Percentiles rank a stretch among this genome's conserved stretches.
Evolutionary conservation across 331 rosid species (phyloP).

Genomic region (Rhamnella rubrinervis): DNA sequence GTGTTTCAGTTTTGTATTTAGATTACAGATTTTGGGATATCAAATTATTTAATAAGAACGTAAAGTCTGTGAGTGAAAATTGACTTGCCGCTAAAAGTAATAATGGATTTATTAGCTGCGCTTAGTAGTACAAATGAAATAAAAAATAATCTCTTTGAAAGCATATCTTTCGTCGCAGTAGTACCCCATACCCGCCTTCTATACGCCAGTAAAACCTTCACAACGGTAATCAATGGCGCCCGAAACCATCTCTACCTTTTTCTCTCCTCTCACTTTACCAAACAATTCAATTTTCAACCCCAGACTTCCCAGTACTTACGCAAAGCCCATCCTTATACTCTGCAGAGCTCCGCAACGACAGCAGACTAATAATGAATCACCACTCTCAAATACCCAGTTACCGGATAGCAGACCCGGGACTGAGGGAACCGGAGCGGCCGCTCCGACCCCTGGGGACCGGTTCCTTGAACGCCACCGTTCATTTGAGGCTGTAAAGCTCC

Average conservation of each 20-base stretch:
- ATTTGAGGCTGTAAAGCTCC: constrained; percentile 59
- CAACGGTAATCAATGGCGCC: constrained; percentile 57
- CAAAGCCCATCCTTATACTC: constrained; percentile 31
- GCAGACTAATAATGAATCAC: constrained; percentile 17
- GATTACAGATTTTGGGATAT: too few species aligned
- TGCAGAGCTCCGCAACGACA: constrained; percentile 36
- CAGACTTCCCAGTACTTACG: constrained; percentile 23
- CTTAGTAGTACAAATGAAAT: too few species aligned
- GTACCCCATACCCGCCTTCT: background rate
- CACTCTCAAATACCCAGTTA: constrained; percentile 25
- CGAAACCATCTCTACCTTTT: constrained; percentile 55
- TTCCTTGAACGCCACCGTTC: constrained; percentile 66
- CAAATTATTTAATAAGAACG: too few species aligned
- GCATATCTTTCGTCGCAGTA: background rate
- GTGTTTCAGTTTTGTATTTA: background rate
- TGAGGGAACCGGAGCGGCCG: constrained; percentile 77
- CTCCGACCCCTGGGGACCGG: constrained; percentile 80
- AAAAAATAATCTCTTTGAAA: too few species aligned
- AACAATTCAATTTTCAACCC: constrained; percentile 26
- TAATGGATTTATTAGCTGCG: too few species aligned
- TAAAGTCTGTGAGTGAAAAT: too few species aligned
- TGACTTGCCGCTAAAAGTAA: too few species aligned
- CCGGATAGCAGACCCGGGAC: constrained; percentile 24
- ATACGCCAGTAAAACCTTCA: constrained; percentile 26
- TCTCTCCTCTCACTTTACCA: constrained; percentile 44